A percentile compares a stretch with the other conserved stretches of the same genome.
These are phyloP conservation scores for Entomortierella lignicola DNA, from an alignment of 192 early-diverging fungal species.

Conservation along the genomic window DNA sequence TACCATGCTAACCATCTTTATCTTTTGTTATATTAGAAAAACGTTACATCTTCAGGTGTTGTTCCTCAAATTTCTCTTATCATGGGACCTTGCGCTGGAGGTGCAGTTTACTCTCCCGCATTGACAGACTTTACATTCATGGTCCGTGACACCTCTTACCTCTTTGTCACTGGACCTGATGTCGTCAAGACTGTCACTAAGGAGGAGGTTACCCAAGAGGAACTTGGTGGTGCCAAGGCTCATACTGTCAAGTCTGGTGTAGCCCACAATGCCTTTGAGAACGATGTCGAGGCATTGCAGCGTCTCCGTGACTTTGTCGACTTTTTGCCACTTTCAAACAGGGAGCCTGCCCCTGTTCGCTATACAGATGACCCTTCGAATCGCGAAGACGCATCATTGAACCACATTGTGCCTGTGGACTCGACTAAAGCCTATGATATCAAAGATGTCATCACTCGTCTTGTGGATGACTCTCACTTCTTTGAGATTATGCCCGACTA, in stretches of 20 bases:
- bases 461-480: conserved; percentile 86
- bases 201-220: conserved; percentile 94
- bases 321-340: conserved; percentile 89
- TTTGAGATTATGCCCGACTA: conserved; percentile 94
- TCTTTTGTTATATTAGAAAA: conserved; percentile 62
- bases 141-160: conserved; percentile 94
- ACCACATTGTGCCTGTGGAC: conserved; percentile 90
- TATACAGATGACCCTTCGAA: conserved; percentile 71
- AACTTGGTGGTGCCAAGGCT: conserved; percentile 89
- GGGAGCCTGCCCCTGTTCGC: conserved; percentile 70
- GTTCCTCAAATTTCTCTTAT: conserved; percentile 96
- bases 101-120: conserved; percentile 97
- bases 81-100: conserved; percentile 98
- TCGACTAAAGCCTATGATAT: conserved; percentile 96
- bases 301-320: conserved; percentile 86
- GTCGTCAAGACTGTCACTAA: conserved; percentile 97
- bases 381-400: conserved; percentile 82
- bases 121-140: conserved; percentile 98
- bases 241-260: conserved; percentile 95
- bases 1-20: background rate
- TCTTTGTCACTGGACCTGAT: conserved; percentile 98
- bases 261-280: conserved; percentile 92
- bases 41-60: conserved; percentile 93
- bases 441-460: conserved; percentile 83
- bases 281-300: conserved; percentile 91